phyloP scores from a whole-genome alignment of 305 asterid genomes.

The Fraxinus nigra region DNA sequence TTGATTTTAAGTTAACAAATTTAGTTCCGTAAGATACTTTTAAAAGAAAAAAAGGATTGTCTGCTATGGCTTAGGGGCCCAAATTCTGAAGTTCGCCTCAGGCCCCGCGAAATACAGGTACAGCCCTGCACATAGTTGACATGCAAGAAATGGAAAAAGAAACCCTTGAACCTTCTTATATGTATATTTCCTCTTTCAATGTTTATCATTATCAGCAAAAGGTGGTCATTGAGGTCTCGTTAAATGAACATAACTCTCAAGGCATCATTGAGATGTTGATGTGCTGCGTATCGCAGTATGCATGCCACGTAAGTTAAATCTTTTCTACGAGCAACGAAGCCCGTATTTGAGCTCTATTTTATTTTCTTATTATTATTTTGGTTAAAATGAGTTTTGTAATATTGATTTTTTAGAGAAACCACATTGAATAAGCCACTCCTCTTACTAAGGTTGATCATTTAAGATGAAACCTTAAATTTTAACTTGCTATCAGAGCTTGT shows the following conservation, averaged over 20 bases:
- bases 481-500: too few relatives aligned
- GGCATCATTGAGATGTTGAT: neutral
- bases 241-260: neutral
- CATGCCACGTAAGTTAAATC: neutral
- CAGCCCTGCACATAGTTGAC: neutral
- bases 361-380: neutral
- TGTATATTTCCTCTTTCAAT: neutral
- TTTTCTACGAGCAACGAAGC: neutral
- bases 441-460: neutral
- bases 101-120: too few relatives aligned
- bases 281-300: neutral
- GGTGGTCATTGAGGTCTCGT: neutral
- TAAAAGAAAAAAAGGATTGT: too few relatives aligned
- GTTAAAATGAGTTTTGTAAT: too few relatives aligned
- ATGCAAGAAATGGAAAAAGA: neutral
- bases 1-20: too few relatives aligned
- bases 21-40: too few relatives aligned
- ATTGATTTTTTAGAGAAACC: neutral
- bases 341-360: too few relatives aligned
- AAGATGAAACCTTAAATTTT: neutral
- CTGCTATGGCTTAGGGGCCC: too few relatives aligned
- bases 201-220: neutral
- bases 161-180: neutral
- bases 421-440: too few relatives aligned
- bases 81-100: too few relatives aligned